phyloP scores from a whole-genome alignment of 1,284 basidiomycete species.

The Peniophora sp. region DNA sequence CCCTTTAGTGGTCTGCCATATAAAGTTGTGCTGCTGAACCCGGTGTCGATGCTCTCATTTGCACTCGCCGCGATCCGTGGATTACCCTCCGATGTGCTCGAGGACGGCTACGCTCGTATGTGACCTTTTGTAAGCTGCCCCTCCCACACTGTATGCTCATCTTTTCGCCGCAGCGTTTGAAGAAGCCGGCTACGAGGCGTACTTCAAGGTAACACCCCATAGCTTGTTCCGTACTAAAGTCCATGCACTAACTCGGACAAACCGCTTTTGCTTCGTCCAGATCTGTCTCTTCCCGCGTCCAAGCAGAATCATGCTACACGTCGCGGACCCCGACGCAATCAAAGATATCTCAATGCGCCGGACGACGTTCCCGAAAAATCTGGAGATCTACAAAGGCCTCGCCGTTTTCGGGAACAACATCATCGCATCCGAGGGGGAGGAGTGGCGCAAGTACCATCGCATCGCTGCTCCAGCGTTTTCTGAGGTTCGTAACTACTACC shows the following conservation, averaged over 20 bases:
- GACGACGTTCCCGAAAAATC: slow-evolving; percentile 25
- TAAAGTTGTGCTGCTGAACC: neutral
- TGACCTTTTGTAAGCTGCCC: no score
- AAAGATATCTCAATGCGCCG: slow-evolving; percentile 18
- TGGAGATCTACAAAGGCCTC: slow-evolving; percentile 22
- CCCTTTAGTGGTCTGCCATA: neutral
- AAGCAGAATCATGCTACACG: neutral
- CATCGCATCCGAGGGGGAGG: slow-evolving; percentile 49
- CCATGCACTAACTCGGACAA: no score
- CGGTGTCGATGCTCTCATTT: neutral
- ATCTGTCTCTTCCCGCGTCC: slow-evolving; percentile 5
- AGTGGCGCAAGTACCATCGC: slow-evolving; percentile 54
- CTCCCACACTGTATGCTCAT: no score
- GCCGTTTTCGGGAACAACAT: slow-evolving; percentile 42
- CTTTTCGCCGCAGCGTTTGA: neutral
- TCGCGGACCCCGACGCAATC: slow-evolving; percentile 8
- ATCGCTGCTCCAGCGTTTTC: slow-evolving; percentile 33
- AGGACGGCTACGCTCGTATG: no score
- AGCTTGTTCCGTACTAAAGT: no score
- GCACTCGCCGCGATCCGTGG: no score
- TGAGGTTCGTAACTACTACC: slow-evolving; percentile 19
- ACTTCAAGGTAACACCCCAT: neutral
- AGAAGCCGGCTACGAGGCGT: neutral
- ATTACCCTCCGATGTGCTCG: no score
- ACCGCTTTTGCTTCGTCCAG: neutral